Percentiles rank a stretch among this genome's conserved stretches.
Evolutionary conservation across 495 filamentous ascomycete genomes (phyloP).

Genomic region (Talaromyces thailandensis): DNA sequence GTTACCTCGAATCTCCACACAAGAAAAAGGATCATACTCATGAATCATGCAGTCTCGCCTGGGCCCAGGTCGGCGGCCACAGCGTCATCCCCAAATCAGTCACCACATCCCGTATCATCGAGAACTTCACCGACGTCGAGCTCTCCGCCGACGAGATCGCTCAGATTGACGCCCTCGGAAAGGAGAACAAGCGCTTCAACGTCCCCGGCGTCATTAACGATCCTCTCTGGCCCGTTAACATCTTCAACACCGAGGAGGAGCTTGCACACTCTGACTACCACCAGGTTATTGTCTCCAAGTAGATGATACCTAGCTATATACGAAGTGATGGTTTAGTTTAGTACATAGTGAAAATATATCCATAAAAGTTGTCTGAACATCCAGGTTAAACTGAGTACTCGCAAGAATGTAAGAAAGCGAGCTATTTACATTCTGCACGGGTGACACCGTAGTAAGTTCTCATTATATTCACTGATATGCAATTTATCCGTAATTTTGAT

Average conservation of each 20-base stretch:
- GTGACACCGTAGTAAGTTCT: neutral
- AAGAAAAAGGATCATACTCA: neutral
- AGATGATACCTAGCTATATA: neutral
- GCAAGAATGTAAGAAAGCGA: neutral
- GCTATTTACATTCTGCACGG: neutral
- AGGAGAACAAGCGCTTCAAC: slow-evolving; percentile 38
- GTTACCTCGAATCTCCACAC: neutral
- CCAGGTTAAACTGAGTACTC: neutral
- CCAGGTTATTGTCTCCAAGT: slow-evolving; percentile 23
- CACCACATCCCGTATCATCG: slow-evolving; percentile 34
- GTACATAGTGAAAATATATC: neutral
- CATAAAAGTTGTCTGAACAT: neutral
- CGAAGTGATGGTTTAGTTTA: neutral
- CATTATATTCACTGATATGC: neutral
- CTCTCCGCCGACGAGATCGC: slow-evolving; percentile 36
- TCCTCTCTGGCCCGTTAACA: slow-evolving; percentile 39
- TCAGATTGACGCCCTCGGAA: slow-evolving; percentile 32
- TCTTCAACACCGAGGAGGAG: slow-evolving; percentile 37
- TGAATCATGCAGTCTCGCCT: slow-evolving; percentile 21
- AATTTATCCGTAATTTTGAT: neutral
- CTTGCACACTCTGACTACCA: slow-evolving; percentile 22
- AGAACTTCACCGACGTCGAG: slow-evolving; percentile 42
- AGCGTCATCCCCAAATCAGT: slow-evolving; percentile 44
- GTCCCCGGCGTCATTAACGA: slow-evolving; percentile 23
- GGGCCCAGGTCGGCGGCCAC: slow-evolving; percentile 39